Evolutionary conservation across 225 moss, liverwort and hornwort genomes (phyloP), one percentile per base, ranked within the genome.

Genomic region (Climacium dendroides): DNA sequence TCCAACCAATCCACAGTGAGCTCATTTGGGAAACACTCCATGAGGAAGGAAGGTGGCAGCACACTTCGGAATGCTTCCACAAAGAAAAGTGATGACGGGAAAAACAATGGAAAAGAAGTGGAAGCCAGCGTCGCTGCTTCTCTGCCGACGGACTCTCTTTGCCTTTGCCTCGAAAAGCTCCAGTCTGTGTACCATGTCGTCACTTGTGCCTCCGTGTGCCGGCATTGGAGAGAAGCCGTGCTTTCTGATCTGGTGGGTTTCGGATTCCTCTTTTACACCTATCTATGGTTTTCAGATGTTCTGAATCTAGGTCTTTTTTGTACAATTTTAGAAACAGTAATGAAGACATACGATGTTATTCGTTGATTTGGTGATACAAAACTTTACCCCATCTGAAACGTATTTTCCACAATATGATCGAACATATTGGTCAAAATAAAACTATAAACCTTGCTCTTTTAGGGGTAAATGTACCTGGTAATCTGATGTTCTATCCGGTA

Each of bases 171-270:
- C 45, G 93, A 91, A 80, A 96, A 93, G 80, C 90, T 96, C 19
- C 93, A 96, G 76, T 96, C 95, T 74, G 92, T 98, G 29, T 96
- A 94, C 83, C 92, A 98, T 62, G 71, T 98, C 78, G 96, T 98
- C 82, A 91, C 93, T 74, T 96, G 97, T 85, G 95, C 93, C 72
- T 90, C 88, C 50, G 96, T 96, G 90, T 96, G 96, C 93, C 92
- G 90, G 67, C 91, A 94, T 86, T 98, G 96, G 96, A 91, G 96
- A 91, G 95, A 95, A 86, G 94, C 92, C 43, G 89, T 88, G 69
- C 84, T 80, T 25, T 96, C 95, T 83, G 96, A 95, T 43, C 73
- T 83, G 93, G 97, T 97, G 87, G 60, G 87, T 53, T 89, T 48
- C 65, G 50, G 13, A n/a, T 47, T 64, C 65, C 65, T 35, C 47